Evolutionary conservation across 345 rosid species (phyloP).

Genomic region (Euphorbia lathyris): DNA sequence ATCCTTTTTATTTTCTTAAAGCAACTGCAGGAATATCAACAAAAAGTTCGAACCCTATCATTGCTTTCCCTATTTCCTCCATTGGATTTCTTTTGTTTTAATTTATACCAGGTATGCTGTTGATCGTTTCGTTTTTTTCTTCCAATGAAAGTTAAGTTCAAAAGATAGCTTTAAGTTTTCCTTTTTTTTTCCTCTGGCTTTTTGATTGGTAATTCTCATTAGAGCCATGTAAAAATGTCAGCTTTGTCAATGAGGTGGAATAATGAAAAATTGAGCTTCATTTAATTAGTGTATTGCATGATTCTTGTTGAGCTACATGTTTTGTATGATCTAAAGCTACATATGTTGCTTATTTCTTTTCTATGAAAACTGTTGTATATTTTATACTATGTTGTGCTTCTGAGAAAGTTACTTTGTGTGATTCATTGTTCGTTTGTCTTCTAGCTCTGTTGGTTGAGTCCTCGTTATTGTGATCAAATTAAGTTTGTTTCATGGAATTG

Average conservation of each 20-base stretch:
- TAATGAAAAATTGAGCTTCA: neutral
- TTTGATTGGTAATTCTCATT: neutral
- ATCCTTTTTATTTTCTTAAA: no score
- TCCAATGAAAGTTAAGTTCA: neutral
- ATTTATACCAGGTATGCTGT: neutral
- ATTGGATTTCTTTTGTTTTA: neutral
- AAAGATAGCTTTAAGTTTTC: neutral
- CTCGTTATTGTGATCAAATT: neutral
- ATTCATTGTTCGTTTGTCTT: neutral
- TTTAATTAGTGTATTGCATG: neutral
- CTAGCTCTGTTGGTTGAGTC: neutral
- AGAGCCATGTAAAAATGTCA: no score
- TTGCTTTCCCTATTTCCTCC: neutral
- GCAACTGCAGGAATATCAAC: neutral
- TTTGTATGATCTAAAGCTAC: neutral
- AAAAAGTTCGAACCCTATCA: neutral
- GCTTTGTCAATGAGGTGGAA: neutral
- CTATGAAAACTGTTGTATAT: neutral
- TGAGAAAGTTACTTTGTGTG: neutral
- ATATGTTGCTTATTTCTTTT: neutral
- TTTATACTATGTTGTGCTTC: neutral
- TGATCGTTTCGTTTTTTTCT: neutral
- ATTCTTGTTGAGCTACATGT: no score
- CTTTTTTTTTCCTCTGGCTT: neutral
- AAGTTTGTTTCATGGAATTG: neutral